Conservation (phyloP, 805 yeast genomes). For the Isabelozyma pseudorhagii region DNA sequence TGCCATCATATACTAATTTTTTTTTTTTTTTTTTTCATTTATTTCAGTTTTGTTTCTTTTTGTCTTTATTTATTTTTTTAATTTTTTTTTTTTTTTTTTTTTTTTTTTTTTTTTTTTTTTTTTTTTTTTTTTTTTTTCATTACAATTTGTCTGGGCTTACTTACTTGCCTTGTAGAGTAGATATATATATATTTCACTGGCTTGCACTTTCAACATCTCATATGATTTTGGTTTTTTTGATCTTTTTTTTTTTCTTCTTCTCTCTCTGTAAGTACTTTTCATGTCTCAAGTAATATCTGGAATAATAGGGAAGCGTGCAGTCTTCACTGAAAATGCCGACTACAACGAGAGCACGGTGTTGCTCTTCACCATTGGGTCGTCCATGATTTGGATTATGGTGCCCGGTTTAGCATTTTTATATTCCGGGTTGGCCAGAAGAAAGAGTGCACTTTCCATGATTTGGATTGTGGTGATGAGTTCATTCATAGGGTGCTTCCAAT, state of each 20-base stretch:
- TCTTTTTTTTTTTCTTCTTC: no score
- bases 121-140: background rate
- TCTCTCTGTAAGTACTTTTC: background rate
- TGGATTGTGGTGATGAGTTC: conserved; percentile 77
- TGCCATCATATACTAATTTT: background rate
- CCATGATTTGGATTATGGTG: conserved; percentile 84
- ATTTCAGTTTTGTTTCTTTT: background rate
- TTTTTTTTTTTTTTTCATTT: no score
- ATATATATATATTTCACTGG: background rate
- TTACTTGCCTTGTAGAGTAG: background rate
- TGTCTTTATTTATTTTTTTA: no score
- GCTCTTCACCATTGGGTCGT: conserved; percentile 56
- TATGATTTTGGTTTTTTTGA: no score
- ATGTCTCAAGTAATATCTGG: conserved; percentile 1
- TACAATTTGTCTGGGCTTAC: background rate
- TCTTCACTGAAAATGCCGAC: conserved; percentile 32
- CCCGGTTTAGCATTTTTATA: conserved; percentile 93
- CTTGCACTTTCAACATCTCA: background rate
- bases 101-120: no score
- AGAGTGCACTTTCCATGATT: conserved; percentile 82
- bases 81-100: no score
- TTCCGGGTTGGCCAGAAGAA: conserved; percentile 86
- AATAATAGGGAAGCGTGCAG: conserved; percentile 25
- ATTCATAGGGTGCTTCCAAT: conserved; percentile 74
- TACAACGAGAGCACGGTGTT: conserved; percentile 26